Evolutionary conservation across 2,329 filamentous ascomycete genomes (phyloP), one percentile per base, ranked within the genome.

Genomic region (Penicillium sp.): DNA sequence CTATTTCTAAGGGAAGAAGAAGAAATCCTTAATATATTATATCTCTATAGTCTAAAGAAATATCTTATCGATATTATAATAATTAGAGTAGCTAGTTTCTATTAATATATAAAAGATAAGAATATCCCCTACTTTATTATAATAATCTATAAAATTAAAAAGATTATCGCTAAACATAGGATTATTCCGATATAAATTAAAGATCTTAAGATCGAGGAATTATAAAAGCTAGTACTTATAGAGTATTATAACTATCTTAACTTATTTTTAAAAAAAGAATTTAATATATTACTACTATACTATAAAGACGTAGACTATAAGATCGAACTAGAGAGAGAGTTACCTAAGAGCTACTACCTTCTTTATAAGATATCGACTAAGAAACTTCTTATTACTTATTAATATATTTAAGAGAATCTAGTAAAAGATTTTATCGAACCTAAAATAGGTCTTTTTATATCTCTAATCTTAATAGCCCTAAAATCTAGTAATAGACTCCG

Each of bases 361-460:
- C 23, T 45, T 6, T 45, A 38, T n/a, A 45, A 45, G 7, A 38
- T 38, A 23, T 37, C 29, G 0, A 23, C 23, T 9, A 32, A 45
- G 3, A 32, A 45, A 20, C 12, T 40, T 9, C 12, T n/a, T 1
- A n/a, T 23, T 3, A 15, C 41, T 4, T 31, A 43, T 13, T 10
- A 32, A 4, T 49, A 47, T 15, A 41, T 47, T 8, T 13, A n/a
- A n/a, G n/a, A n/a, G n/a, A n/a, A n/a, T n/a, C n/a, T n/a, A n/a
- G n/a, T n/a, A n/a, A n/a, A n/a, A 15, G 10, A 48, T 1, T 54
- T 44, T 15, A 56, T 56, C 20, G 12, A 39, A 12, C 25, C n/a
- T 3, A 29, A 10, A 7, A 29, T 10, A 3, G 32, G 38, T 4
- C 44, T 28, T 0, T 29, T 37, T 6, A 39, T 25, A 6, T 39